Conservation (phyloP, 495 filamentous ascomycete genomes). For the Cercophora newfieldiana region DNA sequence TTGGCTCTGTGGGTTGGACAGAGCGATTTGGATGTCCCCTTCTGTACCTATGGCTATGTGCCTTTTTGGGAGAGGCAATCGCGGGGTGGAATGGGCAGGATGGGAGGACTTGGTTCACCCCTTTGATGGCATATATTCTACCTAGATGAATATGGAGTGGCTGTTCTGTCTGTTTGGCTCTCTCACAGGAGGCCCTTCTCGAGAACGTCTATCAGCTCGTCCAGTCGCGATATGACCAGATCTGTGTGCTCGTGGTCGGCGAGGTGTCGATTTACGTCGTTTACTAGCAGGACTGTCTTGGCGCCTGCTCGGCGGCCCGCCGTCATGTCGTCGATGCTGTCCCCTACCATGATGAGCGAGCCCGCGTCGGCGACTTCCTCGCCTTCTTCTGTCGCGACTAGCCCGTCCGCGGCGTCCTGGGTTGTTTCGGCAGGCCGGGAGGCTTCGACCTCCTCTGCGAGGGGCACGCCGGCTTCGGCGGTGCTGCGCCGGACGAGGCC, state of each 20-base stretch:
- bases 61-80: neutral
- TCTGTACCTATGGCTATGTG: neutral
- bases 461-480: constrained; percentile 31
- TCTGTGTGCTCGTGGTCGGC: constrained; percentile 79
- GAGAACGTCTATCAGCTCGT: constrained; percentile 70
- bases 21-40: neutral
- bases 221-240: constrained; percentile 61
- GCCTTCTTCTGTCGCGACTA: constrained; percentile 19
- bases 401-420: constrained; percentile 20
- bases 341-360: constrained; percentile 66
- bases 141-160: constrained; percentile 14
- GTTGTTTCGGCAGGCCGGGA: constrained; percentile 7
- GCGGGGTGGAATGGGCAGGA: neutral
- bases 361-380: constrained; percentile 48
- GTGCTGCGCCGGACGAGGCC: constrained; percentile 57
- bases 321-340: constrained; percentile 92
- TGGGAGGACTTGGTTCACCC: neutral
- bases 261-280: constrained; percentile 74
- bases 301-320: constrained; percentile 82
- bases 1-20: neutral
- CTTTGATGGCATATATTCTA: constrained; percentile 17
- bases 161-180: neutral
- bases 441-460: constrained; percentile 25
- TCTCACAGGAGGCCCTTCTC: constrained; percentile 63
- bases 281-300: constrained; percentile 83